A percentile compares a stretch with the other conserved stretches of the same genome.
Evolutionary conservation across 495 filamentous ascomycete species (phyloP).

Genomic region (Podospora fimiseda): DNA sequence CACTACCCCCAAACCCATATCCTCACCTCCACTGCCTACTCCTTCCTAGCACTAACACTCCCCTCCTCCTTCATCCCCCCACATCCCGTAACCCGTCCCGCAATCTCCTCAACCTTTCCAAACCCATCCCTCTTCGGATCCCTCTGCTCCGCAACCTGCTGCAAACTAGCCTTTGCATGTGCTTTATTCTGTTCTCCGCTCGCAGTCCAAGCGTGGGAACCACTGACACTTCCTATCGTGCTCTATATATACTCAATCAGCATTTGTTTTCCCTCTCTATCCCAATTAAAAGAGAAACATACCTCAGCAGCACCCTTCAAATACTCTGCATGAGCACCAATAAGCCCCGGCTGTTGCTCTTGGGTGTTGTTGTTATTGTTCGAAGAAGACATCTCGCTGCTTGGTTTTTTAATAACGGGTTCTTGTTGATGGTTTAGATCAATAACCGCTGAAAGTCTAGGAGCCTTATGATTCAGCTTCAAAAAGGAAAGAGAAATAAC

Average conservation of each 20-base stretch:
- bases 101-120: slow-evolving; percentile 40
- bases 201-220: slow-evolving; percentile 38
- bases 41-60: slow-evolving; percentile 28
- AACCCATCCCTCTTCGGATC: slow-evolving; percentile 34
- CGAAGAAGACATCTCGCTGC: slow-evolving; percentile 12
- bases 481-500: too few species aligned
- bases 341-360: slow-evolving; percentile 23
- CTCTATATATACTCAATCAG: slow-evolving; percentile 16
- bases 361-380: slow-evolving; percentile 15
- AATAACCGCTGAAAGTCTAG: too few species aligned
- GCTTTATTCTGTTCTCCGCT: slow-evolving; percentile 44
- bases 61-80: slow-evolving; percentile 44
- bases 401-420: not conserved
- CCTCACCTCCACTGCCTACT: too few species aligned
- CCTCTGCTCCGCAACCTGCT: slow-evolving; percentile 34
- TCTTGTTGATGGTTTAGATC: too few species aligned
- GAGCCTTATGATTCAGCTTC: too few species aligned
- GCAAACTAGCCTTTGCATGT: slow-evolving; percentile 36
- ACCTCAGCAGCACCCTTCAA: slow-evolving; percentile 46
- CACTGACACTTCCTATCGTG: slow-evolving; percentile 35
- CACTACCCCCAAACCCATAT: too few species aligned
- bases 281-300: not conserved
- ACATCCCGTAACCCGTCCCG: slow-evolving; percentile 37
- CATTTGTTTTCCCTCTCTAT: not conserved
- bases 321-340: slow-evolving; percentile 40